Conservation (phyloP, 1,284 basidiomycete species). For the Bondarzewia mesenterica region DNA sequence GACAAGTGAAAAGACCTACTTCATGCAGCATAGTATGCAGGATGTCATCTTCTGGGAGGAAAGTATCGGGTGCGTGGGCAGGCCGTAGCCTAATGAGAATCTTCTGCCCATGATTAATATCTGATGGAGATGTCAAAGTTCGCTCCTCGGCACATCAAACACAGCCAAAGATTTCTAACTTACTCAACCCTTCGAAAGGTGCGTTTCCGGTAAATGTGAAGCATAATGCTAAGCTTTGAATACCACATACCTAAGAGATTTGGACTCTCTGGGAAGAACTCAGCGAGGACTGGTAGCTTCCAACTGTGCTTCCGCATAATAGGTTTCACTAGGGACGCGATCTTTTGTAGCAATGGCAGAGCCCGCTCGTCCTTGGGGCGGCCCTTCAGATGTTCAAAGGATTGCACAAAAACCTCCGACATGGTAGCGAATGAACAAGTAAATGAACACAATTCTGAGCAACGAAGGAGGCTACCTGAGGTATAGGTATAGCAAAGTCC, state of each 20-base stretch:
- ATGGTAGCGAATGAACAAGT: conserved; percentile 16
- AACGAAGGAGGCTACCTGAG: not conserved
- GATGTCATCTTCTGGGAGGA: conserved; percentile 70
- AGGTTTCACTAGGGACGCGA: conserved; percentile 79
- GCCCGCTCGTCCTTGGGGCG: conserved; percentile 54
- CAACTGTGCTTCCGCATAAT: conserved; percentile 81
- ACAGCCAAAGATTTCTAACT: conserved; percentile 9
- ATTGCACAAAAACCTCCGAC: conserved; percentile 46
- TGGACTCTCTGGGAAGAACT: conserved; percentile 77
- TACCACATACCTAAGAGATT: conserved; percentile 59
- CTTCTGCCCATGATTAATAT: conserved; percentile 71
- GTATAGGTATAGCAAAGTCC: not conserved
- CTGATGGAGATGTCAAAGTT: conserved; percentile 34
- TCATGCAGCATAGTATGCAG: conserved; percentile 83
- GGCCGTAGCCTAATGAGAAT: conserved; percentile 77
- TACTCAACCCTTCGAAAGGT: conserved; percentile 22
- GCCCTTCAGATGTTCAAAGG: conserved; percentile 61
- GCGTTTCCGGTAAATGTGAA: not conserved
- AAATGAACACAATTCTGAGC: not conserved
- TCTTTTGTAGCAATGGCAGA: conserved; percentile 57
- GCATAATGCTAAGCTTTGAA: not conserved
- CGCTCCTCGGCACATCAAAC: not conserved
- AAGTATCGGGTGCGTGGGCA: conserved; percentile 57
- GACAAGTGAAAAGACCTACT: conserved; percentile 29
- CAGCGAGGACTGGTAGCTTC: conserved; percentile 74